phyloP scores from a whole-genome alignment of 2,329 filamentous ascomycete species.

The Talaromyces amestolkiae region DNA sequence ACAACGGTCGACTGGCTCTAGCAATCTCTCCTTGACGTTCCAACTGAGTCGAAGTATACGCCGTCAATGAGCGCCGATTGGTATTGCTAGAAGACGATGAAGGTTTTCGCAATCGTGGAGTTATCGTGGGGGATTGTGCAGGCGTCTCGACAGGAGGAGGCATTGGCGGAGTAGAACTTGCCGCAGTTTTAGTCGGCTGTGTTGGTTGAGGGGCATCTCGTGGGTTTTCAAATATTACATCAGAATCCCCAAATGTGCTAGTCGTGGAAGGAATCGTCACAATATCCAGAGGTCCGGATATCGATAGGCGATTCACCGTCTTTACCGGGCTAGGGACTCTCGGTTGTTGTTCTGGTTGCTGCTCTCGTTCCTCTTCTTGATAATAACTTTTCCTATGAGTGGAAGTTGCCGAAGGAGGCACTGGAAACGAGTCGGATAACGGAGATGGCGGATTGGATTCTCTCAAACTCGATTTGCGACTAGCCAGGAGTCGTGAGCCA shows the following conservation, averaged over 20 bases:
- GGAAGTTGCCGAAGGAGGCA: constrained; percentile 7
- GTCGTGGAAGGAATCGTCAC: constrained; percentile 23
- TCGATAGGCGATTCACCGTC: constrained; percentile 23
- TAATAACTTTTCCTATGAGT: constrained; percentile 16
- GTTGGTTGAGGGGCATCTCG: constrained; percentile 26
- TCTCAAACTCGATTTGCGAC: constrained; percentile 23
- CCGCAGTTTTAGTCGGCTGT: constrained; percentile 22
- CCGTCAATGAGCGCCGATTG: constrained; percentile 26
- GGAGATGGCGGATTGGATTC: constrained; percentile 29
- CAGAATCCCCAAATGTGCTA: constrained; percentile 23
- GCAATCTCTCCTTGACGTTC: constrained; percentile 13
- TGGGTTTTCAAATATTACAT: constrained; percentile 23
- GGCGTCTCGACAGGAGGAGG: constrained; percentile 5
- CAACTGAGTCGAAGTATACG: constrained; percentile 19
- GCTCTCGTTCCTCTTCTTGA: constrained; percentile 14
- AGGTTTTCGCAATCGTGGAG: constrained; percentile 22
- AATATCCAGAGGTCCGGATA: constrained; percentile 23
- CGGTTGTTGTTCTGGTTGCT: not conserved
- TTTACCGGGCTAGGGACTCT: constrained; percentile 15
- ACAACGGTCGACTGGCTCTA: constrained; percentile 11
- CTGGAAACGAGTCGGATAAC: not conserved
- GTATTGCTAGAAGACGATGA: constrained; percentile 20
- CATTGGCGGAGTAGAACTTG: constrained; percentile 18
- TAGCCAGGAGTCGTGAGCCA: not conserved
- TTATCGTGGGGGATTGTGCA: constrained; percentile 15